Percentiles rank a stretch among this genome's conserved stretches.
These are phyloP conservation scores for Apiospora saccharicola DNA, from an alignment of 2,329 filamentous ascomycete genomes.

Conservation along the genomic window DNA sequence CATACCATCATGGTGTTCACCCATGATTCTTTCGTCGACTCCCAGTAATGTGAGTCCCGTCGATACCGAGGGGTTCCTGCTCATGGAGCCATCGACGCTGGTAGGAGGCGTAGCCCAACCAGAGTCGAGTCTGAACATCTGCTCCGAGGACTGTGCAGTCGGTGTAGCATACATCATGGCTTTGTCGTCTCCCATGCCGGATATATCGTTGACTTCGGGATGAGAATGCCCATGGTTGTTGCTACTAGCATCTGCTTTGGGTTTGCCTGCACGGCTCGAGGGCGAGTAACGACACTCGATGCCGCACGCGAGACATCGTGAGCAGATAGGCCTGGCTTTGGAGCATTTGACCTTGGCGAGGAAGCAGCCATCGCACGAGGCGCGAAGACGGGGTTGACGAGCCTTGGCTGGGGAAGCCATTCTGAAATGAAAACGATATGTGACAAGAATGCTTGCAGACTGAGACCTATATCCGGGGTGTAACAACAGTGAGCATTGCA, in stretches of 20 bases:
- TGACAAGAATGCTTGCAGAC: slow-evolving; percentile 1
- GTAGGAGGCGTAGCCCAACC: slow-evolving; percentile 49
- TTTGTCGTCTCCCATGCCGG: slow-evolving; percentile 39
- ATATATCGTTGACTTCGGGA: slow-evolving; percentile 35
- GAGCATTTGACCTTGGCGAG: slow-evolving; percentile 64
- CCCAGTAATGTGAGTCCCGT: slow-evolving; percentile 43
- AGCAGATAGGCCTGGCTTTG: slow-evolving; percentile 60
- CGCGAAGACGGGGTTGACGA: slow-evolving; percentile 52
- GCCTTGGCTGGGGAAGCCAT: slow-evolving; percentile 41
- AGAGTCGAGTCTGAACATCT: slow-evolving; percentile 47
- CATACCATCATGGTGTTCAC: slow-evolving; percentile 35
- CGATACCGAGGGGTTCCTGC: slow-evolving; percentile 44
- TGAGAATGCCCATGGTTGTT: slow-evolving; percentile 29
- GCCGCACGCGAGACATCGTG: slow-evolving; percentile 58
- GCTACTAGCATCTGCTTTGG: slow-evolving; percentile 47
- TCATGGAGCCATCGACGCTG: slow-evolving; percentile 45
- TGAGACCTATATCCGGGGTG: slow-evolving; percentile 29
- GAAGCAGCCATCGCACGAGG: slow-evolving; percentile 63
- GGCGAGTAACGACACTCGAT: slow-evolving; percentile 60
- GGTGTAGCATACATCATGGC: slow-evolving; percentile 40
- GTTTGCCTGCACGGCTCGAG: slow-evolving; percentile 58
- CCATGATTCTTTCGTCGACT: slow-evolving; percentile 39
- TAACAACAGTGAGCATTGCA: slow-evolving; percentile 24
- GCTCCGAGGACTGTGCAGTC: slow-evolving; percentile 36
- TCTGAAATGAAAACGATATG: slow-evolving; percentile 11